Percentiles rank a stretch among this genome's conserved stretches.
phyloP scores from a whole-genome alignment of 78 protist species.

The Cavenderia fasciculata region DNA sequence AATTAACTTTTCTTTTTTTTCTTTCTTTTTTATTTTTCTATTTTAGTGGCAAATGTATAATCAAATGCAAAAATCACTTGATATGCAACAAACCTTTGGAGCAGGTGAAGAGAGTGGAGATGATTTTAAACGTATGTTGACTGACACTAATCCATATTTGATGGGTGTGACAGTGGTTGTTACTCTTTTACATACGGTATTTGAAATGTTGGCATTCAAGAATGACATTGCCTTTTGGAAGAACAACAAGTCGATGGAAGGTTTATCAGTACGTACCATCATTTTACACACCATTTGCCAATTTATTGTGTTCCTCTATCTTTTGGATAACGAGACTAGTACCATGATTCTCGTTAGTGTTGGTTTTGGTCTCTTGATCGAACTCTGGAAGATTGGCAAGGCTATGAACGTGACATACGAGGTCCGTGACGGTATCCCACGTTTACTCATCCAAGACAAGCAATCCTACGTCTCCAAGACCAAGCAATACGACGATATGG shows the following conservation, averaged over 20 bases:
- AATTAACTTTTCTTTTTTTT: no score
- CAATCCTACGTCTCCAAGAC: conserved; percentile 79
- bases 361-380: conserved; percentile 89
- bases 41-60: conserved; percentile 74
- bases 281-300: conserved; percentile 28
- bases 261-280: conserved; percentile 91
- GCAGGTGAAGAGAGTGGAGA: conserved; percentile 34
- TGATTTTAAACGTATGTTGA: conserved; percentile 88
- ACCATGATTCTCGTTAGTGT: conserved; percentile 79
- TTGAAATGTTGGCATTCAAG: conserved; percentile 97
- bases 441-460: conserved; percentile 3
- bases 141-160: conserved; percentile 90
- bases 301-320: conserved; percentile 93
- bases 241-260: conserved; percentile 87
- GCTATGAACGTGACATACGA: conserved; percentile 68
- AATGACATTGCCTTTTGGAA: conserved; percentile 97
- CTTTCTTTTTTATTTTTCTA: no score
- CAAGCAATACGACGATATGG: conserved; percentile 85
- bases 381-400: conserved; percentile 94
- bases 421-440: conserved; percentile 6
- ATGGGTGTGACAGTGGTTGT: conserved; percentile 91
- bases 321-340: conserved; percentile 94
- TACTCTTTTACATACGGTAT: conserved; percentile 92
- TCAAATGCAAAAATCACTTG: conserved; percentile 80
- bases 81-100: conserved; percentile 50